Evolutionary conservation across 2,329 filamentous ascomycete species (phyloP).

Genomic region (Microsporum ferrugineum): DNA sequence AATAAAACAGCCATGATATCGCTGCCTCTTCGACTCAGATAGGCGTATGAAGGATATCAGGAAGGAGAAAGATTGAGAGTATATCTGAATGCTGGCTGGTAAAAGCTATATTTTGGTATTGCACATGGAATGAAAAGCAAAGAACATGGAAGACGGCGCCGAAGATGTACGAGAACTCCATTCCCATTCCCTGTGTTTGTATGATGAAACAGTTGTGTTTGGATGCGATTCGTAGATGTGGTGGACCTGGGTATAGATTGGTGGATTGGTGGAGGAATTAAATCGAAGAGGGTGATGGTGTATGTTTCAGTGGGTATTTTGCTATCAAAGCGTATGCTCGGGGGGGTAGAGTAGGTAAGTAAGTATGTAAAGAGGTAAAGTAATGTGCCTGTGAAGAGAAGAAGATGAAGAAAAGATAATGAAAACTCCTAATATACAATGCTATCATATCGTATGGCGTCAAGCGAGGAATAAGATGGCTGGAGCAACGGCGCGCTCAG

Average conservation of each 20-base stretch:
- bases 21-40: background rate
- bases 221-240: background rate
- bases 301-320: background rate
- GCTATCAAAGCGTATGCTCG: background rate
- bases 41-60: background rate
- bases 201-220: background rate
- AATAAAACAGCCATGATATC: background rate
- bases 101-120: background rate
- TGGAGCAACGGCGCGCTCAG: background rate
- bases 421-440: conserved; percentile 5
- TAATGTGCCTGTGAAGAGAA: conserved; percentile 6
- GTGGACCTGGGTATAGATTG: background rate
- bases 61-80: background rate
- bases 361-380: background rate
- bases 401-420: conserved; percentile 9
- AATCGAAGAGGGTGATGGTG: background rate
- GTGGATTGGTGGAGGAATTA: background rate
- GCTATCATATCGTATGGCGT: conserved; percentile 3
- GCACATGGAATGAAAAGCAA: background rate
- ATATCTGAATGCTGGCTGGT: background rate
- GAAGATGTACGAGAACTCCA: background rate
- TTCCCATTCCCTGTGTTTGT: background rate
- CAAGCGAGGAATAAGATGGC: background rate
- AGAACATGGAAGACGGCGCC: background rate
- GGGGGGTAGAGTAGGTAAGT: background rate